Base-by-base conservation (phyloP, 2,329 filamentous ascomycete species). In the Fusarium sp. region DNA sequence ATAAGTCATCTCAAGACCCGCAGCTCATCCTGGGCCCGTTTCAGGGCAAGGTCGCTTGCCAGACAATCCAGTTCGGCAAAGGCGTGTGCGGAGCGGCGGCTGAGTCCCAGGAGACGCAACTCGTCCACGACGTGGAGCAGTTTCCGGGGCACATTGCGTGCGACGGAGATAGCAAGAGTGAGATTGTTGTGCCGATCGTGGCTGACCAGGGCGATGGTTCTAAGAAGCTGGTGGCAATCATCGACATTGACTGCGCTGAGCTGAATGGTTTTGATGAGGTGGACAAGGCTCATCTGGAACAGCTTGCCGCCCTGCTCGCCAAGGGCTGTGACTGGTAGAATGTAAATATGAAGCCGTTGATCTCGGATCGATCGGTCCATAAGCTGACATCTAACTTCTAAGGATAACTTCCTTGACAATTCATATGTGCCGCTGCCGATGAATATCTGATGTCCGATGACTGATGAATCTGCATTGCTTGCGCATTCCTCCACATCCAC, bases 81-180 rank as follows among this genome's bases (percentile, higher is more conserved):
- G 94, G 94, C 34, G 94, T 96, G 6, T 96, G 94, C 80, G 94
- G 94, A 4, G 84, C 89, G 8, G 93, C 93, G 0, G 93, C 93
- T 1, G 79, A 87, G 27, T 87, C 85, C 5, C 82, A 83, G 52
- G 79, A 83, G 68, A 95, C 93, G 13, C 92, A 94, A 83, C 80
- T 95, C 8, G 88, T 93, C 0, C 83, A 85, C 14, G 91, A 96
- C 80, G 93, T 96, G 9, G 91, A 94, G 50, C 79, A 84, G 61
- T 96, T 96, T 78, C 92, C 93, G 0, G 93, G 93, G 2, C 94
- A 96, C 80, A 95, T 96, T 79, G 93, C 94, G 11, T 96, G 94
- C 80, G 94, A 96, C 81, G 89, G 89, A 5, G 92, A 90, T 66
- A 94, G 90, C 77, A 89, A 86, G 83, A 95, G 93, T 80, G 94